phyloP scores from a whole-genome alignment of 1,139 yeast genomes.

The Saccharomycopsis hybrid region DNA sequence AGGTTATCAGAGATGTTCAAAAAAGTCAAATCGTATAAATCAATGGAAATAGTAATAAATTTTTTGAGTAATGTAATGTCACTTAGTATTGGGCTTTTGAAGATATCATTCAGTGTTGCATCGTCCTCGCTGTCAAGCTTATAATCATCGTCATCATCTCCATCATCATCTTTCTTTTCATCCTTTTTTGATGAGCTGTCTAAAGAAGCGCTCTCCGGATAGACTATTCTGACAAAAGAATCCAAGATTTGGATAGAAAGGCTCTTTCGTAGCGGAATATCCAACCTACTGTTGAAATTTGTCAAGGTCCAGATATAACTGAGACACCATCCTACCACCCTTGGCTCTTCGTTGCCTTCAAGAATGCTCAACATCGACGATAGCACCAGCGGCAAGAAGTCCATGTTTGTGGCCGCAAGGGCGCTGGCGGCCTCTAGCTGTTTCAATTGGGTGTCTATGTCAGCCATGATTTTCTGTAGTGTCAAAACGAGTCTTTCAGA shows the following conservation, averaged over 20 bases:
- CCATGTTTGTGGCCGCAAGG: background rate
- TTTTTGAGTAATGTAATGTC: conserved; percentile 1
- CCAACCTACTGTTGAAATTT: background rate
- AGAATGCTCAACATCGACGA: background rate
- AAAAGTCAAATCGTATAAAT: conserved; percentile 8
- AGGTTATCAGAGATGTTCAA: background rate
- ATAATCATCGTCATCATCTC: no score
- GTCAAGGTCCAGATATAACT: background rate
- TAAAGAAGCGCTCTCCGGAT: no score
- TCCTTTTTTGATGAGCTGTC: no score
- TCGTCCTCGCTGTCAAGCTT: no score
- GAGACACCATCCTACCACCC: conserved; percentile 3
- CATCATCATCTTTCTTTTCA: no score
- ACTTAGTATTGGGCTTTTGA: background rate
- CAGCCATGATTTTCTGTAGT: conserved; percentile 1
- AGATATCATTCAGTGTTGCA: no score
- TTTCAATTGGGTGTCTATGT: conserved; percentile 1
- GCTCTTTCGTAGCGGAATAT: background rate
- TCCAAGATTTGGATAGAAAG: background rate
- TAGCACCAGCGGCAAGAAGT: conserved; percentile 5
- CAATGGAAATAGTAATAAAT: conserved; percentile 5
- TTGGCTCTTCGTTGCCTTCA: background rate
- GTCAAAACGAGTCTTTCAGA: no score
- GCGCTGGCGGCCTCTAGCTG: conserved; percentile 6
- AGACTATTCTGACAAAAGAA: background rate